A percentile compares a stretch with the other conserved stretches of the same genome.
Conservation (phyloP, 2,329 filamentous ascomycete genomes). For the Diplocarpon mali region DNA sequence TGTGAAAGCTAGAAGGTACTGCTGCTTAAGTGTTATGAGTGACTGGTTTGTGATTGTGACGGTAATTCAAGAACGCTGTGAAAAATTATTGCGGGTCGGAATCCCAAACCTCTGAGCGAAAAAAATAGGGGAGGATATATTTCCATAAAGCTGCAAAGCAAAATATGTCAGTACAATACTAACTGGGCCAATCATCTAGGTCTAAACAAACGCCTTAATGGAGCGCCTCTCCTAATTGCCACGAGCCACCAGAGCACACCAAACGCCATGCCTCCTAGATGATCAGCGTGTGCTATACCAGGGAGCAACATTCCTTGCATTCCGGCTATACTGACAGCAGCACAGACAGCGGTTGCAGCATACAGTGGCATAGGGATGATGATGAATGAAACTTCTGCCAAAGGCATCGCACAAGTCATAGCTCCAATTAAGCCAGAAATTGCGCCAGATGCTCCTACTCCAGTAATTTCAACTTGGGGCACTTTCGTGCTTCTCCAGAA, state of each 20-base stretch:
- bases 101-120: no score
- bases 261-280: constrained; percentile 12
- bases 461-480: background rate
- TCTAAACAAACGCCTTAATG: background rate
- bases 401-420: constrained; percentile 2
- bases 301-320: constrained; percentile 6
- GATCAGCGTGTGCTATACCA: constrained; percentile 10
- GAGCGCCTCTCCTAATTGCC: constrained; percentile 1
- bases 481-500: constrained; percentile 4
- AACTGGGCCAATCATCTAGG: background rate
- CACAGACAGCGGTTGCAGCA: background rate
- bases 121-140: no score
- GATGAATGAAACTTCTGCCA: background rate
- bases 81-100: no score
- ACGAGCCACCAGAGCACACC: constrained; percentile 2
- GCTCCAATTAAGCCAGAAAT: constrained; percentile 8
- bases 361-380: constrained; percentile 12
- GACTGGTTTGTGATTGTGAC: no score
- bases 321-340: constrained; percentile 5
- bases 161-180: no score
- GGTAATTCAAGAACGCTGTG: no score
- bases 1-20: no score
- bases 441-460: constrained; percentile 10
- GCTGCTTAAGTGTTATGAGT: no score
- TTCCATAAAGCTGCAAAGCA: no score